These are phyloP conservation scores for Amanita phalloides DNA, from an alignment of 768 basidiomycete species.

Conservation along the genomic window DNA sequence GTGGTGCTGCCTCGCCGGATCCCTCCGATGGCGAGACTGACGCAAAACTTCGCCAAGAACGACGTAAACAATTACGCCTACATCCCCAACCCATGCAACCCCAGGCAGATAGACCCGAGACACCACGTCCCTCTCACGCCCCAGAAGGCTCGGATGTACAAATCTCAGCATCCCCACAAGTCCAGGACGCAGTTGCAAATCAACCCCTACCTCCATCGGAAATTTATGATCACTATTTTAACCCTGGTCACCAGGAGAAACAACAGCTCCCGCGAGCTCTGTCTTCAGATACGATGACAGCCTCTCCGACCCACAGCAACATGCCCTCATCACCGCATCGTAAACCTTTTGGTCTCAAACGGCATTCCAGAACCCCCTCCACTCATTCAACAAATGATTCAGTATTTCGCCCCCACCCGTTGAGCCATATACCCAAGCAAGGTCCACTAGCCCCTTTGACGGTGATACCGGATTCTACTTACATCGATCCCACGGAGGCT, in stretches of 20 bases:
- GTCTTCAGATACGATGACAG: conserved; percentile 3
- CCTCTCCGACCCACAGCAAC: neutral
- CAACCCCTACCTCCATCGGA: neutral
- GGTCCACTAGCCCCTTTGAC: conserved; percentile 51
- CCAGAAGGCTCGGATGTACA: neutral
- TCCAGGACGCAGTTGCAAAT: neutral
- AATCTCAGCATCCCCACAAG: neutral
- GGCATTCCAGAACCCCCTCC: conserved; percentile 51
- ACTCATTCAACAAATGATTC: conserved; percentile 38
- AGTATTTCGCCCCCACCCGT: conserved; percentile 57
- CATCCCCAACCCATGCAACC: neutral
- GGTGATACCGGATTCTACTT: conserved; percentile 40
- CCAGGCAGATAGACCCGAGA: neutral
- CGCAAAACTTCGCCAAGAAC: neutral
- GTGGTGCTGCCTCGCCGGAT: conserved; percentile 61
- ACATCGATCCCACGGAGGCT: conserved; percentile 29
- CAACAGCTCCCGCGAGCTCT: neutral
- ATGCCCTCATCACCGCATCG: conserved; percentile 12
- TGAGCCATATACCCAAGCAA: conserved; percentile 38
- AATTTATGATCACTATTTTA: neutral
- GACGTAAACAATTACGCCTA: neutral
- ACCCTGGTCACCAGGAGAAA: conserved; percentile 1
- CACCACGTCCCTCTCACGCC: neutral
- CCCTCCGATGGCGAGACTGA: conserved; percentile 29
- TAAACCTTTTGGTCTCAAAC: conserved; percentile 24